Conservation (phyloP, 1,284 basidiomycete genomes). For the Ceratobasidium sp. region DNA sequence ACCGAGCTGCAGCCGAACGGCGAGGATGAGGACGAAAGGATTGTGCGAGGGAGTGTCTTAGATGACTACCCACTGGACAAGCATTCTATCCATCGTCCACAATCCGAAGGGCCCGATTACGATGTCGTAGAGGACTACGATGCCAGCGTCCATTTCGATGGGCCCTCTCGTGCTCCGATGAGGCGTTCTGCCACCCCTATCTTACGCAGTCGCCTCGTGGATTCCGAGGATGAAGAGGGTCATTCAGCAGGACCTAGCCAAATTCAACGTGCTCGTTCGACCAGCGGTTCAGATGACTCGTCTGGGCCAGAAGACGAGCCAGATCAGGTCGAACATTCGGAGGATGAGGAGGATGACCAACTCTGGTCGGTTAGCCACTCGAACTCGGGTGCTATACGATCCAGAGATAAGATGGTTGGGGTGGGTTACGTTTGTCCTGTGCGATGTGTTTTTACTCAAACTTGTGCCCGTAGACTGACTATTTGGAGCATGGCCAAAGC, state of each 20-base stretch:
- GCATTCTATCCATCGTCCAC: not conserved
- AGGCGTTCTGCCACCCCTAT: conserved; percentile 24
- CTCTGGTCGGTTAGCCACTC: too few species aligned
- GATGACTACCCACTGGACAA: not conserved
- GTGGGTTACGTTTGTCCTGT: too few species aligned
- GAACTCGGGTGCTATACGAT: too few species aligned
- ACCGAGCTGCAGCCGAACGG: not conserved
- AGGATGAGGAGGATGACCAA: not conserved
- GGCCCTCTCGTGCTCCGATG: not conserved
- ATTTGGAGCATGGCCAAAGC: not conserved
- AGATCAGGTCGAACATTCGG: not conserved
- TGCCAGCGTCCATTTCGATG: conserved; percentile 29
- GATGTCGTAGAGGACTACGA: conserved; percentile 4
- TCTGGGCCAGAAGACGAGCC: not conserved
- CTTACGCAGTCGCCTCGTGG: not conserved
- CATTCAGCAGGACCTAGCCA: not conserved
- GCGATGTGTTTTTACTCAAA: not conserved
- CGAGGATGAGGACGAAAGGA: not conserved
- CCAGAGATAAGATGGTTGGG: too few species aligned
- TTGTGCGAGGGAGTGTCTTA: not conserved
- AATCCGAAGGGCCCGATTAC: not conserved
- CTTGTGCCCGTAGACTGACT: conserved; percentile 22
- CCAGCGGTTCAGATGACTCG: not conserved
- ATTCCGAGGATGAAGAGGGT: not conserved
- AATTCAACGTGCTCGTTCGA: conserved; percentile 3